Conservation (phyloP, 345 rosid genomes). For the Eucalyptus camaldulensis region DNA sequence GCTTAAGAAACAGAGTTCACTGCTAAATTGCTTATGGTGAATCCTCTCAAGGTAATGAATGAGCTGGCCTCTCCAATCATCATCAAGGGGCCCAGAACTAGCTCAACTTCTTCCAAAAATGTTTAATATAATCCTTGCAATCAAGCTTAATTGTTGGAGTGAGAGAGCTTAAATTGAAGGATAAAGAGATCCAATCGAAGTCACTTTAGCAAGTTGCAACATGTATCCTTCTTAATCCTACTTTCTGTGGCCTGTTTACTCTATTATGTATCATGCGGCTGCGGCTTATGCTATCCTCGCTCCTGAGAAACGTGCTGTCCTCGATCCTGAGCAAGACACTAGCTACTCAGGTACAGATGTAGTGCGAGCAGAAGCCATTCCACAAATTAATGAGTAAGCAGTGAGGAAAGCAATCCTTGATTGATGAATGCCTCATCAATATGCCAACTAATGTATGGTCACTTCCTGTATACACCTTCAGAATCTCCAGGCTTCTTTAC, state of each 20-base stretch:
- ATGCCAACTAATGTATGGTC: background rate
- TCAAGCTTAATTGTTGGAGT: background rate
- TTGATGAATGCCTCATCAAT: background rate
- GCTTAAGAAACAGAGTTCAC: background rate
- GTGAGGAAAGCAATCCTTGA: background rate
- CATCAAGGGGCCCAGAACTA: background rate
- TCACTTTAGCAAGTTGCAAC: background rate
- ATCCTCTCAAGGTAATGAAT: background rate
- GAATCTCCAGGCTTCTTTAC: background rate
- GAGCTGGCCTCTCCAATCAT: background rate
- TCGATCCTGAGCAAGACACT: background rate
- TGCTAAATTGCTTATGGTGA: background rate
- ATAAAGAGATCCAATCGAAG: background rate
- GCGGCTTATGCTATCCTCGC: background rate
- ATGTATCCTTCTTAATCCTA: background rate
- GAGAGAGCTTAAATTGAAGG: background rate
- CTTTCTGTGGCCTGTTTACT: background rate
- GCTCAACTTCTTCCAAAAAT: background rate
- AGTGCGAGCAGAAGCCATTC: background rate
- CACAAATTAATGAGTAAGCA: background rate
- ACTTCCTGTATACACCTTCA: background rate
- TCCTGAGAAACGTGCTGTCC: background rate
- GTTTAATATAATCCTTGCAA: background rate
- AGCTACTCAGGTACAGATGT: background rate
- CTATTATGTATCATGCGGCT: background rate